phyloP scores from a whole-genome alignment of 306 rosid species.

The Trifolium dubium region DNA sequence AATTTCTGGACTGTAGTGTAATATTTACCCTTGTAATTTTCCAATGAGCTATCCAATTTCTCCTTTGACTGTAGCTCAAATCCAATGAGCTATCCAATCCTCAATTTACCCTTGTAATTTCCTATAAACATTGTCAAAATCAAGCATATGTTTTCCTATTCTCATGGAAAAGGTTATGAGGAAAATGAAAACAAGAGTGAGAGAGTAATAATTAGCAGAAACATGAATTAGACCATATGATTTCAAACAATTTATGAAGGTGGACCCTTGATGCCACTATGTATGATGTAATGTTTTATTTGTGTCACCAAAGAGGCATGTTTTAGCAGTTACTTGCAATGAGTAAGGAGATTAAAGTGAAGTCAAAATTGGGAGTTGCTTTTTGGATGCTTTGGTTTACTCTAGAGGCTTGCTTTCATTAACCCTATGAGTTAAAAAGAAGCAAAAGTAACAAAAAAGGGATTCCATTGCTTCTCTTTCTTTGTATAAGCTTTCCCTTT shows the following conservation, averaged over 20 bases:
- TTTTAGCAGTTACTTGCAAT: conserved; percentile 37
- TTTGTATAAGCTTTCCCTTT: conserved; percentile 38
- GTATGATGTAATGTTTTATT: conserved; percentile 35
- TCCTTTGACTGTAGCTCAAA: not conserved
- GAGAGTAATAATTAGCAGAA: not conserved
- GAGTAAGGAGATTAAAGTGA: conserved; percentile 38
- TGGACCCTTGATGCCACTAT: conserved; percentile 39
- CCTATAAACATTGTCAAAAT: conserved; percentile 33
- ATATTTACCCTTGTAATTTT: not conserved
- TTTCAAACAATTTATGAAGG: conserved; percentile 34
- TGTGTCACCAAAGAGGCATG: conserved; percentile 39
- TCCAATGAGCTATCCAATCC: not conserved
- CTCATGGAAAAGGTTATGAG: conserved; percentile 32
- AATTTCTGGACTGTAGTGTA: conserved; percentile 8
- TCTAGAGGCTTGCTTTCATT: conserved; percentile 48
- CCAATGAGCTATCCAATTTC: not conserved
- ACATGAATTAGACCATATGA: conserved; percentile 17
- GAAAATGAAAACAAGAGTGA: not conserved
- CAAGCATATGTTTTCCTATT: not conserved
- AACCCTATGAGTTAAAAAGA: conserved; percentile 38
- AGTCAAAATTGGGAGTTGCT: conserved; percentile 45
- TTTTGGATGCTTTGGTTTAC: conserved; percentile 62
- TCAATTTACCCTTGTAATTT: conserved; percentile 13
- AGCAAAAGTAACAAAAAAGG: conserved; percentile 22
- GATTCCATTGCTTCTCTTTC: conserved; percentile 39